Conservation (phyloP, 768 basidiomycete species). For the Phaffia australis region DNA sequence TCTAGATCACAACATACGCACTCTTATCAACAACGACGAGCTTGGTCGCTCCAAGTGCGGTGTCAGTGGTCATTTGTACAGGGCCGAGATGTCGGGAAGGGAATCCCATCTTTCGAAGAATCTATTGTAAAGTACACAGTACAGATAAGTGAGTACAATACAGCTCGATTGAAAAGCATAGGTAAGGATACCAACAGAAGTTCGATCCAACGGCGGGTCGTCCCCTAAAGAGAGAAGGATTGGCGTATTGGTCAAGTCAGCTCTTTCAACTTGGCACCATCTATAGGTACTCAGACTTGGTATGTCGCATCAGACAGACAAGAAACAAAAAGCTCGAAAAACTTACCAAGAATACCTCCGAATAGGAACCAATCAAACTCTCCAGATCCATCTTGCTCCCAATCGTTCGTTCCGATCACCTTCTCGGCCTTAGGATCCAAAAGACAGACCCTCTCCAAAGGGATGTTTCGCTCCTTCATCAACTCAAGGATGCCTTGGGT, state of each 20-base stretch:
- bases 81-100: constrained; percentile 72
- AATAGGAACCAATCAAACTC: constrained; percentile 81
- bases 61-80: constrained; percentile 98
- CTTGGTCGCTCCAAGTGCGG: constrained; percentile 84
- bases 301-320: constrained; percentile 60
- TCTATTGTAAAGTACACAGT: too few relatives aligned
- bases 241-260: neutral
- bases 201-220: constrained; percentile 90
- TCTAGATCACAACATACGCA: constrained; percentile 33
- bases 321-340: constrained; percentile 54
- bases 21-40: constrained; percentile 62
- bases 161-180: too few relatives aligned
- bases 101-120: constrained; percentile 73
- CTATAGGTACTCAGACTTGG: constrained; percentile 35
- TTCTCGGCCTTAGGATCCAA: constrained; percentile 80
- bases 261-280: constrained; percentile 38
- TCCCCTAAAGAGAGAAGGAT: constrained; percentile 51
- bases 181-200: constrained; percentile 46
- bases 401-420: constrained; percentile 63
- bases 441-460: constrained; percentile 63
- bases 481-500: constrained; percentile 50
- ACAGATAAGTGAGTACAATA: too few relatives aligned
- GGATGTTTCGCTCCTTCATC: constrained; percentile 42
- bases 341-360: constrained; percentile 61
- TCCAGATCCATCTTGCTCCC: constrained; percentile 41